A percentile compares a stretch with the other conserved stretches of the same genome.
Conservation (phyloP, 148 eudicot genomes). For the Amaranthus palmeri region DNA sequence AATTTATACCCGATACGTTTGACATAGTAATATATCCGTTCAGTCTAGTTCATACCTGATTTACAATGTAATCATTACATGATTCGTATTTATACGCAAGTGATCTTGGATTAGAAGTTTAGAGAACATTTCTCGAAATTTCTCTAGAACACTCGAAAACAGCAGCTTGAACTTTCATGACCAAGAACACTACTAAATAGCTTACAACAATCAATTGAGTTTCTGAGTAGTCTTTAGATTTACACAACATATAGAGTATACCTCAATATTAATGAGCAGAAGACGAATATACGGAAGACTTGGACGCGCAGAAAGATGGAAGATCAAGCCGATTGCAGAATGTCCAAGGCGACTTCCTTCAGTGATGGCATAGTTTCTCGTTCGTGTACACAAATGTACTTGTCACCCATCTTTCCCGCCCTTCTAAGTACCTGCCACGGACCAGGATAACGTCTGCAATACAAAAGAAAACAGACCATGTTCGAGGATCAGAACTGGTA, state of each 20-base stretch:
- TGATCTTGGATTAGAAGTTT: too few species aligned
- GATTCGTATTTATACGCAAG: too few species aligned
- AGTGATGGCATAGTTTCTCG: slow-evolving; percentile 84
- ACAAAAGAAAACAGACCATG: too few species aligned
- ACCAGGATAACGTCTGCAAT: slow-evolving; percentile 77
- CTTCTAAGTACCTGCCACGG: slow-evolving; percentile 83
- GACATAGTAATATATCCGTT: too few species aligned
- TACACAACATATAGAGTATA: neutral
- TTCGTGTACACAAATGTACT: slow-evolving; percentile 60
- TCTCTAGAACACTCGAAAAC: neutral
- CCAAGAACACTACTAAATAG: neutral
- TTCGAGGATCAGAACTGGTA: neutral
- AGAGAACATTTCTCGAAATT: too few species aligned
- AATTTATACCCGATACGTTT: too few species aligned
- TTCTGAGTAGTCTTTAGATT: neutral
- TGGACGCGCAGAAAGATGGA: neutral
- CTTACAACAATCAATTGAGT: neutral
- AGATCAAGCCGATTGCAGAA: slow-evolving; percentile 68
- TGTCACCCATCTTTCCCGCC: slow-evolving; percentile 44
- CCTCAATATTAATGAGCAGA: neutral
- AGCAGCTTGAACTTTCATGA: neutral
- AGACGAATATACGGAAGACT: neutral
- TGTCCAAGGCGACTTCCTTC: slow-evolving; percentile 89
- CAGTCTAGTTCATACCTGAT: too few species aligned
- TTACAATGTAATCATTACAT: too few species aligned